Conservation (phyloP, 176 grass and related monocot species). For the Elymus sibiricus region DNA sequence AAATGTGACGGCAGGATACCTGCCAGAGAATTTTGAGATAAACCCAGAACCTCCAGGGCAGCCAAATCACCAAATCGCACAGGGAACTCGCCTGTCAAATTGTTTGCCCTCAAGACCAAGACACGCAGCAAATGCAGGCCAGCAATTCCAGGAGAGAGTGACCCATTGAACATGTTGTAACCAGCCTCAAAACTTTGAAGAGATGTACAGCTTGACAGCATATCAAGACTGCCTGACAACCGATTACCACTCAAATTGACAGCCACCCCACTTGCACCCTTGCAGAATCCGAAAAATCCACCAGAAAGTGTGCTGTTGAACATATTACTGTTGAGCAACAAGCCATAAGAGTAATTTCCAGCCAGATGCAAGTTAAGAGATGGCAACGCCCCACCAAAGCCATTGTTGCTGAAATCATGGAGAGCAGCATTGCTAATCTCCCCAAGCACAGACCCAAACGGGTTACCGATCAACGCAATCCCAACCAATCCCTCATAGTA, state of each 20-base stretch:
- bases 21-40: slow-evolving; percentile 48
- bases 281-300: slow-evolving; percentile 40
- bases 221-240: slow-evolving; percentile 34
- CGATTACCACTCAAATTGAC: slow-evolving; percentile 52
- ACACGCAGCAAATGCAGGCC: slow-evolving; percentile 38
- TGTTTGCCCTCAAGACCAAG: slow-evolving; percentile 49
- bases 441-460: slow-evolving; percentile 20
- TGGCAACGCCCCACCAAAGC: slow-evolving; percentile 37
- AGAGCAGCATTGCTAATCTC: slow-evolving; percentile 9
- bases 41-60: slow-evolving; percentile 46
- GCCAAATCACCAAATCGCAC: slow-evolving; percentile 30
- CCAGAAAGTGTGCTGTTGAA: slow-evolving; percentile 38
- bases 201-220: slow-evolving; percentile 26
- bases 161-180: slow-evolving; percentile 39
- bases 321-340: slow-evolving; percentile 39
- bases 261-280: background rate
- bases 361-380: slow-evolving; percentile 12
- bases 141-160: slow-evolving; percentile 14
- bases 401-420: slow-evolving; percentile 61
- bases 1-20: slow-evolving; percentile 46
- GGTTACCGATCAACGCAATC: slow-evolving; percentile 6
- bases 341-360: slow-evolving; percentile 40
- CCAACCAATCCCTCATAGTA: slow-evolving; percentile 41
- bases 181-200: slow-evolving; percentile 50
- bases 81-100: slow-evolving; percentile 45